Evolutionary conservation across 768 basidiomycete genomes (phyloP), one percentile per base, ranked within the genome.

Genomic region (Calocera cornea): DNA sequence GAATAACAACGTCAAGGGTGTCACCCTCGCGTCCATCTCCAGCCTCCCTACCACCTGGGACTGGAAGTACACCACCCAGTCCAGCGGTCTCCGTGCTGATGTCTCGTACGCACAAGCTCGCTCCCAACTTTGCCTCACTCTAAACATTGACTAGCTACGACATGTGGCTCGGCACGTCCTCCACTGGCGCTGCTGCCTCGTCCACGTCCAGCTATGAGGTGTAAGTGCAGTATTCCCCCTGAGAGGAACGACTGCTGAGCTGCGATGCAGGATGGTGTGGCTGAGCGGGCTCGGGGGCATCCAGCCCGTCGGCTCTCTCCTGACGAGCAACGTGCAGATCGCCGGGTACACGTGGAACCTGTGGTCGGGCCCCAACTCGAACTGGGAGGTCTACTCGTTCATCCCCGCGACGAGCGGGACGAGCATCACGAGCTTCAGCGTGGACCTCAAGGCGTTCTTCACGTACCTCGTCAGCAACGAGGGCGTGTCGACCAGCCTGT

Each of bases 321-420:
- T 80, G 64, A 73, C 73, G 0, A 78, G 80, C 10, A 79, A 74
- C 33, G 77, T 80, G 36, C 10, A 14, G 31, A 68, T 85, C 36
- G 83, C 78, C 1, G 82, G 82, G 38, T 76, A 83, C 72, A 79
- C 79, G 1, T 86, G 84, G 84, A 79, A 82, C 69, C 75, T 85
- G 34, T 86, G 83, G 83, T 76, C 73, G 60, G 83, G 84, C 24
- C 80, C 82, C 1, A 83, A 83, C 72, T 65, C 75, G 22, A 82
- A 82, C 76, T 84, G 83, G 83, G 72, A 84, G 73, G 83, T 84
- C 14, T 73, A 83, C 69, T 83, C 83, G 10, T 86, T 86, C 74
- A 81, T 85, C 70, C 82, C 78, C 69, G 73, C 77, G 1, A 66
- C 75, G 1, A 83, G 81, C 0, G 54, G 54, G 2, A 60, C 54